Conservation (phyloP, 2,329 filamentous ascomycete genomes). For the Hypoxylon rubiginosum region DNA sequence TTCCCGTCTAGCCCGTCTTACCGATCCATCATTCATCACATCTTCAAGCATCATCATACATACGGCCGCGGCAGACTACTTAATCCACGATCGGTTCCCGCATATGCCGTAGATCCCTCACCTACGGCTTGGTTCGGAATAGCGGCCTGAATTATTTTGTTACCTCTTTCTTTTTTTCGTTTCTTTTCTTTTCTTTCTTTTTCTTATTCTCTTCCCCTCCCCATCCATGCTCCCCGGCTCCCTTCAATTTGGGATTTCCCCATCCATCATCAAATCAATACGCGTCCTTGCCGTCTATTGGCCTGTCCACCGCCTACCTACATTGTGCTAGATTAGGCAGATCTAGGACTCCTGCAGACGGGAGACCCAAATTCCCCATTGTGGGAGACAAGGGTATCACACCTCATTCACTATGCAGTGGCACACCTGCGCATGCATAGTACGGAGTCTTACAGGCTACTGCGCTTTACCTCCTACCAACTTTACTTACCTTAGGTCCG, state of each 20-base stretch:
- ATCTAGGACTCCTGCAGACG: slow-evolving; percentile 36
- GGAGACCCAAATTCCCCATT: slow-evolving; percentile 25
- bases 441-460: slow-evolving; percentile 10
- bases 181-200: slow-evolving; percentile 4
- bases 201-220: no score
- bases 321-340: slow-evolving; percentile 43
- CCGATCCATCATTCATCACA: slow-evolving; percentile 31
- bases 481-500: slow-evolving; percentile 1
- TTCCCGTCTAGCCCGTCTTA: slow-evolving; percentile 15
- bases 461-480: slow-evolving; percentile 2
- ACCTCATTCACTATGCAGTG: slow-evolving; percentile 16
- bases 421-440: slow-evolving; percentile 10
- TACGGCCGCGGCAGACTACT: neutral
- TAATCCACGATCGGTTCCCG: slow-evolving; percentile 30
- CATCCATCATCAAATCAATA: slow-evolving; percentile 34
- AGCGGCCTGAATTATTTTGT: slow-evolving; percentile 9
- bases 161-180: slow-evolving; percentile 10
- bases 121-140: slow-evolving; percentile 33
- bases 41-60: slow-evolving; percentile 35
- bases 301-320: slow-evolving; percentile 31
- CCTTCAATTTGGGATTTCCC: slow-evolving; percentile 23
- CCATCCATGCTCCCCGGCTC: slow-evolving; percentile 9
- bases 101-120: slow-evolving; percentile 36
- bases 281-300: slow-evolving; percentile 32
- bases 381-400: slow-evolving; percentile 13